Evolutionary conservation across 169 alveolate species (phyloP).

Genomic region (Eimeria nieschulzi): DNA sequence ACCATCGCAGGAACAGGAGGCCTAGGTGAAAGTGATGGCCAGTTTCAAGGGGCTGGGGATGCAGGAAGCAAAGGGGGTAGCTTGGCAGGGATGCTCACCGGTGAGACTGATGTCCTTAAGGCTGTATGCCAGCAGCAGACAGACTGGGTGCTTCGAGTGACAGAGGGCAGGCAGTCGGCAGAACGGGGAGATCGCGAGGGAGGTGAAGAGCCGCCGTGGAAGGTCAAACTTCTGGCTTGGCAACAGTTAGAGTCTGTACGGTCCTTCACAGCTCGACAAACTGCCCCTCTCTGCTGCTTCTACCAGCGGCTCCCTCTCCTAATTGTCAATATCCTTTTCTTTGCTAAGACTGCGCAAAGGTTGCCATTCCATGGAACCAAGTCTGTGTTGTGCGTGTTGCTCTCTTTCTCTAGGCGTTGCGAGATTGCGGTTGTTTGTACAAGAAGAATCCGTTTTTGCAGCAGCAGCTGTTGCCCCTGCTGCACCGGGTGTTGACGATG

Average conservation of each 20-base stretch:
- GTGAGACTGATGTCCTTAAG: constrained; percentile 67
- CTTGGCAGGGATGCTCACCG: constrained; percentile 27
- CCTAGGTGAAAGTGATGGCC: background rate
- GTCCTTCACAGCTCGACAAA: background rate
- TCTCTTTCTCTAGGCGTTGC: constrained; percentile 53
- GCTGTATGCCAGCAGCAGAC: constrained; percentile 66
- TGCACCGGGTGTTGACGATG: constrained; percentile 65
- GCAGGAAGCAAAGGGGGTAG: background rate
- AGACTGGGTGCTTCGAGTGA: constrained; percentile 62
- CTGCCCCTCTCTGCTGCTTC: constrained; percentile 20
- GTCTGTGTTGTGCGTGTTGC: background rate
- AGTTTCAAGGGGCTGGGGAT: background rate
- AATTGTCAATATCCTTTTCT: too few relatives aligned
- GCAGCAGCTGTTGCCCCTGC: constrained; percentile 62
- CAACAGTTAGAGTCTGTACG: constrained; percentile 70
- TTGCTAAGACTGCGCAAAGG: too few relatives aligned
- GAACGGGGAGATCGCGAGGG: constrained; percentile 56
- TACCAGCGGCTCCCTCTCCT: background rate
- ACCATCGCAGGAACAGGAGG: constrained; percentile 23
- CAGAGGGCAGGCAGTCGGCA: constrained; percentile 55
- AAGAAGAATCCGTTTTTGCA: constrained; percentile 68
- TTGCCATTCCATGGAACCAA: too few relatives aligned
- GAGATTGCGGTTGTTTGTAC: constrained; percentile 51
- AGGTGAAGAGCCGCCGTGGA: constrained; percentile 64
- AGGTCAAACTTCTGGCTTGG: constrained; percentile 72